Base-by-base conservation (phyloP, 768 basidiomycete species). In the Phylloporus arenicola region DNA sequence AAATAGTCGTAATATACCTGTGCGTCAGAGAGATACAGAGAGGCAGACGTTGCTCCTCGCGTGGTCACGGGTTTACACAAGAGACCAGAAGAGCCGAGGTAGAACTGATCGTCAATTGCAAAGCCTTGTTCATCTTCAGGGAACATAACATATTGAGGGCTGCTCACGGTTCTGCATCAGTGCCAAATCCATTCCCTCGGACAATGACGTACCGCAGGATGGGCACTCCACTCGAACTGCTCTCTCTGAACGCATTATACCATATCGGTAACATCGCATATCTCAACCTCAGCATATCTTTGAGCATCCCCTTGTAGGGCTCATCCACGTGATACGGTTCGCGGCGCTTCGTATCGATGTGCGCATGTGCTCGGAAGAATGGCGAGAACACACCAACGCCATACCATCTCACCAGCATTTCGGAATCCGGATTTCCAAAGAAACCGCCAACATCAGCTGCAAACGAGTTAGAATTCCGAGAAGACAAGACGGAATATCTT, bases 351-450 rank as follows among this genome's bases (percentile, higher is more conserved):
- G 94, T 94, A 65, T 99, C 95, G 60, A 97, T 85, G 67, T 97
- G 95, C 11, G 94, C 95, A 68, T 99, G 96, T 2, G 95, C 96
- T 51, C 96, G 82, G 85, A 98, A 94, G 82, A 99, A 99, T 6
- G 96, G 95, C 46, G 85, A 84, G 70, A 98, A 95, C 1, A 83
- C 81, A 22, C 96, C 96, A 44, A 95, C 88, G 71, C 89, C 92
- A 59, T 99, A 98, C 94, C 95, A 99, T 43, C 96, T 78, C 9
- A 93, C 85, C 30, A 99, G 82, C 83, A 98, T 92, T 62, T 98
- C 96, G 0, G 87, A 78, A 40, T 86, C 83, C 0, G 96, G 94
- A 68, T 98, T 94, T 16, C 95, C 94, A 63, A 98, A 98, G 84
- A 98, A 99, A 14, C 96, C 96, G 17, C 96, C 95, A 46, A 98